phyloP scores from a whole-genome alignment of 306 rosid species.

The Begonia peltatifolia region DNA sequence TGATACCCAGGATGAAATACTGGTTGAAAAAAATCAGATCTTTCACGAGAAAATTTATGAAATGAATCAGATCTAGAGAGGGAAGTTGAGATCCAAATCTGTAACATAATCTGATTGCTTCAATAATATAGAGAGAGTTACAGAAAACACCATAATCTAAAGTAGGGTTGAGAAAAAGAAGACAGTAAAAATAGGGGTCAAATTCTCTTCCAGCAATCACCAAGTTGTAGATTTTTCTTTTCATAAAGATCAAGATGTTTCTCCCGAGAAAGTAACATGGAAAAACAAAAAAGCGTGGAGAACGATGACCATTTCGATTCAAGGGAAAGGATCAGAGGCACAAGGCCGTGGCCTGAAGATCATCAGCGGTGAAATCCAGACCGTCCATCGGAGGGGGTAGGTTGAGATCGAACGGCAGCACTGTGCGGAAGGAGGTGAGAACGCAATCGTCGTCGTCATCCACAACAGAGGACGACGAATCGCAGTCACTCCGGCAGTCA shows the following conservation, averaged over 20 bases:
- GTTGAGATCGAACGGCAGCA: conserved; percentile 64
- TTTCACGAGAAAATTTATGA: too few species aligned
- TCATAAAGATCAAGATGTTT: conserved; percentile 14
- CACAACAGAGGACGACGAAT: conserved; percentile 67
- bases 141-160: conserved; percentile 23
- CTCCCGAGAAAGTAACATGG: conserved; percentile 26
- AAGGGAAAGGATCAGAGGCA: conserved; percentile 30
- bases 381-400: conserved; percentile 40
- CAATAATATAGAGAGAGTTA: conserved; percentile 8
- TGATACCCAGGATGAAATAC: too few species aligned
- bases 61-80: not conserved
- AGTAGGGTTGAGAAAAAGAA: conserved; percentile 5
- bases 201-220: conserved; percentile 19
- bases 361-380: conserved; percentile 20
- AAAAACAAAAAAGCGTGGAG: conserved; percentile 5
- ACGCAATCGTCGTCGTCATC: conserved; percentile 64
- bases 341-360: conserved; percentile 48
- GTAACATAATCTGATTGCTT: conserved; percentile 9
- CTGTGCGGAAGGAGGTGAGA: conserved; percentile 43
- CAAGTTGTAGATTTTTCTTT: conserved; percentile 9
- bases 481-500: conserved; percentile 77
- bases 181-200: not conserved
- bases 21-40: too few species aligned
- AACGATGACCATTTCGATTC: conserved; percentile 8
- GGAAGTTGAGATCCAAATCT: not conserved